Evolutionary conservation across 2,329 filamentous ascomycete genomes (phyloP), one percentile per base, ranked within the genome.

Genomic region (Epichloe sp.): DNA sequence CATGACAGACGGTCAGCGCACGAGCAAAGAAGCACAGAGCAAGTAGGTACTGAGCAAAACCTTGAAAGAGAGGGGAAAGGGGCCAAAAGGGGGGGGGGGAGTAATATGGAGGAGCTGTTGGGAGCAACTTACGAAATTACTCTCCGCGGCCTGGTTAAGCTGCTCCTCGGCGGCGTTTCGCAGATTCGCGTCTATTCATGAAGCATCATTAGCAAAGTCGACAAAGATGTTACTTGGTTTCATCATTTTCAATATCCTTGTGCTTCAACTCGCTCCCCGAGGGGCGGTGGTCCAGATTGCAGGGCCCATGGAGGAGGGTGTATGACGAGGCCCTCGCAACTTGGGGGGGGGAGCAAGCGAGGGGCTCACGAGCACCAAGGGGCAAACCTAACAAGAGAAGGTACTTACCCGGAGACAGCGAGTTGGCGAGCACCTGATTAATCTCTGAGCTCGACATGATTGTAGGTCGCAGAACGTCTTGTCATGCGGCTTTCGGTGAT

Each of bases 371-470:
- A 38, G 34, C 15, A 38, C 17, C 47, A 37, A 44, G 35, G 42
- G 44, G 57, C 52, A 50, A 51, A 21, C 36, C 14, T 49, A 38
- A 44, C 12, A 36, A 37, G 7, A 50, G 41, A 45, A 40, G 41
- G 48, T 58, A 71, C 85, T 70, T 76, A 97, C 93, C 91, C 67
- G 90, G 79, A 67, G 90, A 94, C 74, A 97, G 83, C 71, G 93
- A 97, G 77, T 90, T 91, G 73, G 88, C 83, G 77, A 98, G 86
- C 76, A 98, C 91, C 75, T 89, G 85, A 77, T 91, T 95, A 77
- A 97, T 94, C 76, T 97, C 88, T 86, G 94, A 74, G 76, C 75
- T 79, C 71, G 77, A 79, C 78, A 80, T 88, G 70, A 65, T 76
- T 68, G 66, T 62, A 63, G 65, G 63, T 61, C 58, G 59, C 54